Base-by-base conservation (phyloP, 768 basidiomycete genomes). In the Gelatoporia subvermispora region DNA sequence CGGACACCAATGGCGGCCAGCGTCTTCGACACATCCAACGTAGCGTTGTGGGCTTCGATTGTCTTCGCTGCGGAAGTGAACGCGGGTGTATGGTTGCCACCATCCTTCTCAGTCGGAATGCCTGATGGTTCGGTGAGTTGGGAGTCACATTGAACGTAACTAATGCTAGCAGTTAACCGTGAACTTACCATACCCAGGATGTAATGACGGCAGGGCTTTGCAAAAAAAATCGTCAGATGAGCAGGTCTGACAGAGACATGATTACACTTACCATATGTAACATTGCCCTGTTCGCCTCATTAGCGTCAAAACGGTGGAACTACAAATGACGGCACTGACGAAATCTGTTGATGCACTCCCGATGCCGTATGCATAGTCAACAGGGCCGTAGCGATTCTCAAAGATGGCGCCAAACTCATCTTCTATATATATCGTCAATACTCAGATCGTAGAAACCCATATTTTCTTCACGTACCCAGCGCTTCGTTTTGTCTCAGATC, bases 341-440 rank as follows among this genome's bases (percentile, higher is more conserved):
- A 92, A 91, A 61, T 91, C 89, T 2, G 89, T 91, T 4, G 87
- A 91, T 11, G 86, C 88, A 39, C 74, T 74, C 4, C 70, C 66
- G 56, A 85, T 85, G 38, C 87, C 82, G 74, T 78, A 82, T 51
- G 77, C 75, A 57, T 81, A 77, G 60, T 85, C 81, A 47, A 85
- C 71, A 2, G 66, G 65, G 0, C 84, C 85, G 49, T 81, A 85
- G 47, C 78, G 78, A 51, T 77, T 80, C 16, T 73, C 65, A 28
- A 80, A 73, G 35, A 86, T 72, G 41, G 77, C 74, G 0, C 78
- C 79, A 25, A 88, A 82, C 59, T 85, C 84, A 13, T 71, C 73
- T 2, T 81, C 88, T 89, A 28, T 17, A 47, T 8, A 18, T 8
- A 20, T 16, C 7, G 43, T 47, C 25, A 46, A 24, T 45, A 23